Base-by-base conservation (phyloP, 768 basidiomycete genomes). In the Cyclocybe aegerita region DNA sequence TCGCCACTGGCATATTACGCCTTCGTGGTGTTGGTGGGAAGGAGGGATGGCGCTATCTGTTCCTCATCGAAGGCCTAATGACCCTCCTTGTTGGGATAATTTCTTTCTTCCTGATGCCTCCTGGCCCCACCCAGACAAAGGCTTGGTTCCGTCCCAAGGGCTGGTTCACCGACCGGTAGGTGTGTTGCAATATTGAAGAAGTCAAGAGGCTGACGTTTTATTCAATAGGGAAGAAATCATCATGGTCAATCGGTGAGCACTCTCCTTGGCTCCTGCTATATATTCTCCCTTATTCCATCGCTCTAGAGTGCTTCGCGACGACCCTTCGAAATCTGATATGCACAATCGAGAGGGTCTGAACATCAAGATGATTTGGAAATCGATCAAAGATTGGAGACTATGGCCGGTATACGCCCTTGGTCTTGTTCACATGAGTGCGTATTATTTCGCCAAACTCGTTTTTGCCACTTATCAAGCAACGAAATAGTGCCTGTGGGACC, bases 271-370 rank as follows among this genome's bases (percentile, higher is more conserved):
- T 14, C 39, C 8, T 30, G 32, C 23, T 8, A 39, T 12, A 39
- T 33, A 2, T 14, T 39, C 3, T 37, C 23, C 31, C 15, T 15
- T 29, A 32, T 11, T 46, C 14, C 38, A 9, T 8, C 14, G 46
- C 3, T 33, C 9, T 16, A 31, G 79, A 34, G 77, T 86, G 4
- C 65, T 86, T 4, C 76, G 83, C 10, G 84, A 85, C 59, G 84
- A 88, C 57, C 84, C 85, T 4, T 69, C 80, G 5, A 86, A 85
- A 60, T 81, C 78, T 9, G 74, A 78, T 55, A 85, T 87, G 85
- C 83, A 86, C 66, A 87, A 88, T 55, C 77, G 85, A n/a, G 69
- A 88, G 66, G 85, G 82, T 10, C 67, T 88, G 4, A 69, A 70
- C 4, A 41, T 72, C 7, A 63, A 57, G 52, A 78, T 76, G 68